Evolutionary conservation across 441 rosid genomes (phyloP).

Genomic region (Corymbia calophylla): DNA sequence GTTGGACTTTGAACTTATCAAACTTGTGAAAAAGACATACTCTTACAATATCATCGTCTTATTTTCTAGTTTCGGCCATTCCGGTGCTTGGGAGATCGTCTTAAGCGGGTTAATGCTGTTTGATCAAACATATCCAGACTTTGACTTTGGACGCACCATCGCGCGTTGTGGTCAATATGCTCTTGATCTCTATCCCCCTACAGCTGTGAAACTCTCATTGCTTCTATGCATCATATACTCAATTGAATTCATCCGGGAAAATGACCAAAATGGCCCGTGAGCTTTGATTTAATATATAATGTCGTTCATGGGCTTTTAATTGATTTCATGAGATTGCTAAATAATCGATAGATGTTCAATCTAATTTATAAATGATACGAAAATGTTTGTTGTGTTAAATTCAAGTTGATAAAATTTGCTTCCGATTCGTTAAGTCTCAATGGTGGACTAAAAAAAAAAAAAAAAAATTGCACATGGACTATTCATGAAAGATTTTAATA

Average conservation of each 20-base stretch:
- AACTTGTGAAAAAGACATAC: background rate
- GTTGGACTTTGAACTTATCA: background rate
- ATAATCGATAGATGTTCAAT: background rate
- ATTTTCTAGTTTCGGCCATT: background rate
- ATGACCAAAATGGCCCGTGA: fast-evolving
- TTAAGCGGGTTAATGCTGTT: background rate
- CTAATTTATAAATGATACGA: background rate
- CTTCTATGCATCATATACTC: background rate
- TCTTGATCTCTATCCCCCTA: no score
- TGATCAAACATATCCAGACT: background rate
- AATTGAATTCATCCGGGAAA: background rate
- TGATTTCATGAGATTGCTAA: fast-evolving
- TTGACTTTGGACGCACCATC: no score
- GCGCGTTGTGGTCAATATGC: background rate
- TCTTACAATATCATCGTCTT: background rate
- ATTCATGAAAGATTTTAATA: fast-evolving
- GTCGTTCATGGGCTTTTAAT: background rate
- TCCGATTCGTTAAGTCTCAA: fast-evolving
- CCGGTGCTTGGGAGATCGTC: background rate
- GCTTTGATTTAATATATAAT: background rate
- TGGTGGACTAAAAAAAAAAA: background rate
- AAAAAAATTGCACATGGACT: background rate
- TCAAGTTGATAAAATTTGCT: background rate
- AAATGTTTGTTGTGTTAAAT: background rate
- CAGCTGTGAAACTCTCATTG: background rate